These are phyloP conservation scores for Aspergillus pseudoterreus DNA, from an alignment of 2,329 filamentous ascomycete genomes.

Conservation along the genomic window DNA sequence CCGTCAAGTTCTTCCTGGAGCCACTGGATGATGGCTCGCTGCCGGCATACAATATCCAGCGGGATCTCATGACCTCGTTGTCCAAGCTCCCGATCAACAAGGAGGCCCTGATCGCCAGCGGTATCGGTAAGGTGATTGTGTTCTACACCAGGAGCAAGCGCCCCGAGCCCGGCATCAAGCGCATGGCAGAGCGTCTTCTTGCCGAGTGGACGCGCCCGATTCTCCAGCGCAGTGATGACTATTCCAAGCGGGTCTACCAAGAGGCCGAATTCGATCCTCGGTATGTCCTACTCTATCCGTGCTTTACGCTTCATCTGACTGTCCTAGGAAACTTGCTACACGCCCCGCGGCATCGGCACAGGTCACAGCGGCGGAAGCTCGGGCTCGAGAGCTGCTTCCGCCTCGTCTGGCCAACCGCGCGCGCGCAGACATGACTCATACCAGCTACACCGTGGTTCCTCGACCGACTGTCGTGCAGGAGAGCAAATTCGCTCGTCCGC, in stretches of 20 bases:
- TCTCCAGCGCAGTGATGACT: conserved; percentile 88
- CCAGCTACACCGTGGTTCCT: conserved; percentile 62
- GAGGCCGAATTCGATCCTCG: conserved; percentile 59
- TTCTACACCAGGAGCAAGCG: conserved; percentile 97
- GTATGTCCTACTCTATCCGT: conserved; percentile 25
- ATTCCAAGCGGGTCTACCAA: conserved; percentile 71
- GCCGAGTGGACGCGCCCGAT: conserved; percentile 96
- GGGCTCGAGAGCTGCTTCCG: conserved; percentile 51
- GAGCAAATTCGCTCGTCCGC: conserved; percentile 43
- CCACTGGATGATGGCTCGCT: conserved; percentile 90
- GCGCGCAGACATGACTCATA: conserved; percentile 55
- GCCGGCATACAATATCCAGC: conserved; percentile 95
- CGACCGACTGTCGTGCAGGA: conserved; percentile 50
- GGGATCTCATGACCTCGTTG: conserved; percentile 82
- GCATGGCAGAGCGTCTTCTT: conserved; percentile 86
- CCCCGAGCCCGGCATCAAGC: conserved; percentile 83
- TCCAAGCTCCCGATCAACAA: conserved; percentile 82
- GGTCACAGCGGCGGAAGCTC: conserved; percentile 46
- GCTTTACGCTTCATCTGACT: neutral
- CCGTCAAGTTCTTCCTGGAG: conserved; percentile 95
- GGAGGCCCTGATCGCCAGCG: conserved; percentile 81
- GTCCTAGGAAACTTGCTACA: conserved; percentile 33
- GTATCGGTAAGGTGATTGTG: conserved; percentile 91
- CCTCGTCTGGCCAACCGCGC: conserved; percentile 56
- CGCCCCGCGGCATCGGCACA: conserved; percentile 30